Evolutionary conservation across 140 eudicot species (phyloP).

Genomic region (Stevia rebaudiana): DNA sequence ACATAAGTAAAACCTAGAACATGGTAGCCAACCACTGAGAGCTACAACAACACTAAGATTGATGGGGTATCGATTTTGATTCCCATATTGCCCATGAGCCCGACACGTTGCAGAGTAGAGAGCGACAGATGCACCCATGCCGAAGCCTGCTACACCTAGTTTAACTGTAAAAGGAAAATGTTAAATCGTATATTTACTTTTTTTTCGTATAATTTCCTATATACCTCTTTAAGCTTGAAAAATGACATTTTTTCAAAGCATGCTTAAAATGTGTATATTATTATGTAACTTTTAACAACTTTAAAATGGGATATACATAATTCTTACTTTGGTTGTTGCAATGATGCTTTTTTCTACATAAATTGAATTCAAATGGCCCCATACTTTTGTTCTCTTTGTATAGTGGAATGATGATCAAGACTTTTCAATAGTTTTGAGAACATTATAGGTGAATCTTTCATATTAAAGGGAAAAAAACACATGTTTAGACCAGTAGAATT

Average conservation of each 20-base stretch:
- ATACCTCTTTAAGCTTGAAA: too few species aligned
- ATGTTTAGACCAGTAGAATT: not conserved
- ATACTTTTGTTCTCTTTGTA: conserved; percentile 1
- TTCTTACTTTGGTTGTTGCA: too few species aligned
- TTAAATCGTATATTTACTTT: not conserved
- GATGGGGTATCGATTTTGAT: conserved; percentile 55
- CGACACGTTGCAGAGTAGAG: conserved; percentile 79
- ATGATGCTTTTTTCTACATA: too few species aligned
- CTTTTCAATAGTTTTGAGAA: not conserved
- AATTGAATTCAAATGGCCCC: not conserved
- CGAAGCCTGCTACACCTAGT: conserved; percentile 86
- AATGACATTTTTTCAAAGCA: too few species aligned
- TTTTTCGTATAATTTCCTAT: not conserved
- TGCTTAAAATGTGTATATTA: too few species aligned
- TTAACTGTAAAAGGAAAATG: conserved; percentile 45
- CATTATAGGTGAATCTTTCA: conserved; percentile 13
- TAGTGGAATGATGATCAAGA: not conserved
- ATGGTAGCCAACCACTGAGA: conserved; percentile 95
- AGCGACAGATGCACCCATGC: conserved; percentile 85
- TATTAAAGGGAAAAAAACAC: not conserved
- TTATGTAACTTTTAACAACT: too few species aligned
- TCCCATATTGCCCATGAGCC: conserved; percentile 55
- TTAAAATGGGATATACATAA: too few species aligned
- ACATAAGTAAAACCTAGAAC: conserved; percentile 47
- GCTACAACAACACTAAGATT: conserved; percentile 56